Base-by-base conservation (phyloP, 2,329 filamentous ascomycete genomes). In the Neonectria hederae region DNA sequence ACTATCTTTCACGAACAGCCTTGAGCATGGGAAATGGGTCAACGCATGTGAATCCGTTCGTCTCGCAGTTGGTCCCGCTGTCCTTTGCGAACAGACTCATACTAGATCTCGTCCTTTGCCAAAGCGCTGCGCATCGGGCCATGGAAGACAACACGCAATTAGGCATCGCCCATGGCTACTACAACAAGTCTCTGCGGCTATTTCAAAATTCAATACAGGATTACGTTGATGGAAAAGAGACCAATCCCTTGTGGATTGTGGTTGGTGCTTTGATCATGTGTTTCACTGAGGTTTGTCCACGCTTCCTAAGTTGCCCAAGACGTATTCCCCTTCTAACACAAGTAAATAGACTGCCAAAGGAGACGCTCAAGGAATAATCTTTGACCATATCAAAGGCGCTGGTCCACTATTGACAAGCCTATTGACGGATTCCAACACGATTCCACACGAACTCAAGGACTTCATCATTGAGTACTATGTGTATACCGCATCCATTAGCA, bases 401-500 rank as follows among this genome's bases (percentile, higher is more conserved):
- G 76, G 78, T 22, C 75, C 77, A 1, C 69, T 81, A 2, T 59
- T 80, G 2, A 62, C 72, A 3, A 73, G 73, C 3, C 65, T 79
- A 2, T 64, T 79, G 3, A 66, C 65, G 2, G 66, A 74, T 19
- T 72, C 66, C 17, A 72, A 76, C 28, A 68, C 70, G 0, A 68
- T 78, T 2, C 72, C 76, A 2, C 70, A 75, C 51, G 72, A 77
- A 6, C 59, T 81, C 1, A 76, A 76, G 57, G 72, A 77, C 35
- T 81, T 81, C 49, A 72, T 81, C 10, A 74, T 80, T 21, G 79
- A 81, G 65, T 81, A 81, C 56, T 81, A 81, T 65, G 71, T 76
- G 9, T 79, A 81, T 64, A 79, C 78, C 8, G 76, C 77, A 3
- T 72, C 76, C 0, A 72, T 79, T 21, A 80, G 78, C 74, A 79